Evolutionary conservation across 2,329 filamentous ascomycete species (phyloP), one percentile per base, ranked within the genome.

Genomic region (Knufia fluminis): DNA sequence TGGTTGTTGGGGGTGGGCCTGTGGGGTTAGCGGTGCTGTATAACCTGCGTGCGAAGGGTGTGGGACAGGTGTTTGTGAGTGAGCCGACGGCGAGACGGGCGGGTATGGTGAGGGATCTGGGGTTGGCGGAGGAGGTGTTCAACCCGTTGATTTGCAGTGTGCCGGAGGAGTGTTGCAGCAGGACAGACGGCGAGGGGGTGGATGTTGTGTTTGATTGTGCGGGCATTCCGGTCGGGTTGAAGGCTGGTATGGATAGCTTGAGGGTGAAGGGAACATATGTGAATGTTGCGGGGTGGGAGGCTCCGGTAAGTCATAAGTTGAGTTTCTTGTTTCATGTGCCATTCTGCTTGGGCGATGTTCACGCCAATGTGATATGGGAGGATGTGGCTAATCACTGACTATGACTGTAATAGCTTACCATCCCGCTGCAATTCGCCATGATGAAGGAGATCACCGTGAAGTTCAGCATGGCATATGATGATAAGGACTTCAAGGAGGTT

Each of bases 271-370:
- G 74, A 2, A 75, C 72, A 1, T 66, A 76, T 22, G 68, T 77
- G 50, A 77, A 77, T 49, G 73, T 77, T 43, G 75, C 74, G 6
- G 71, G 77, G 26, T 76, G 73, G 73, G 73, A 75, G 60, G 73
- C 74, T 58, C 61, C 67, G 14, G 70, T 68, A 47, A 67, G 64
- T 0, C 66, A 19, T 23, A 7, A 7, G 7, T 23, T 28, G 22
- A 19, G n/a, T 28, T 28, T n/a, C 12, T 19, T 44, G 3, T 33
- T 2, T 7, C 16, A 9, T 44, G 12, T n/a, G 16, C 22, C 9
- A 14, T 4, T 31, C 38, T 28, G 43, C 40, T 48, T 33, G 50
- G 49, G 38, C 4, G 16, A n/a, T 3, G 9, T 7, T 4, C 3
- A 32, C 17, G 26, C 22, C 10, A 43, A 23, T 32, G 38, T 17